These are phyloP conservation scores for Blastobotrys buckinghamii DNA, from an alignment of 1,139 yeast species.

Conservation along the genomic window DNA sequence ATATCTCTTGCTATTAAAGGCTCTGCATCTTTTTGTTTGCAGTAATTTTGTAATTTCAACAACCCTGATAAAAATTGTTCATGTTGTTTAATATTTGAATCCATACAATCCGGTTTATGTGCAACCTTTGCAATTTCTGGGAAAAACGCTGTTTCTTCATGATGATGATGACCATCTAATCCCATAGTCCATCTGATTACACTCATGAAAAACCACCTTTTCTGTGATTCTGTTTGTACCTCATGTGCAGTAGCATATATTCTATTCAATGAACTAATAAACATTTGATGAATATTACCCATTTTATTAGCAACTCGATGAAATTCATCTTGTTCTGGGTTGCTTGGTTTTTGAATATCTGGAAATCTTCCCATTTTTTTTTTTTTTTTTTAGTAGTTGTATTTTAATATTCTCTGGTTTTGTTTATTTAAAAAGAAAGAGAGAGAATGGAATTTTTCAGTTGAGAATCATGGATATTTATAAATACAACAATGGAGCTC, in stretches of 20 bases:
- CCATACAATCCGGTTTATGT: slow-evolving; percentile 2
- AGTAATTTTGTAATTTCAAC: not conserved
- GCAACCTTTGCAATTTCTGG: slow-evolving; percentile 2
- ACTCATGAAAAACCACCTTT: not conserved
- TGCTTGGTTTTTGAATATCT: too few species aligned
- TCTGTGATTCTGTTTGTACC: not conserved
- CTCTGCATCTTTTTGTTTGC: not conserved
- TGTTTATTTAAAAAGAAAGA: too few species aligned
- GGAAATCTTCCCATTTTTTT: too few species aligned
- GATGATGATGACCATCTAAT: slow-evolving; percentile 1
- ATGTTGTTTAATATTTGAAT: slow-evolving; percentile 1
- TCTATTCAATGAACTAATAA: not conserved
- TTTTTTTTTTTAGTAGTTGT: too few species aligned
- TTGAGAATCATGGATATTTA: too few species aligned
- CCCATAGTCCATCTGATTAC: not conserved
- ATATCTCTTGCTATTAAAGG: not conserved
- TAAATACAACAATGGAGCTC: too few species aligned
- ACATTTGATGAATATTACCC: slow-evolving; percentile 5
- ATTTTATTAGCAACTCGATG: not conserved
- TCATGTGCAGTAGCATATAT: slow-evolving; percentile 1
- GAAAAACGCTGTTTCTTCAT: slow-evolving; percentile 6
- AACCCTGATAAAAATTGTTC: not conserved
- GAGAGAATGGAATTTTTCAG: too few species aligned
- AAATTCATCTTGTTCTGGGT: too few species aligned
- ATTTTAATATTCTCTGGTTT: too few species aligned